Evolutionary conservation across 768 basidiomycete species (phyloP).

Genomic region (Termitomyces sp.): DNA sequence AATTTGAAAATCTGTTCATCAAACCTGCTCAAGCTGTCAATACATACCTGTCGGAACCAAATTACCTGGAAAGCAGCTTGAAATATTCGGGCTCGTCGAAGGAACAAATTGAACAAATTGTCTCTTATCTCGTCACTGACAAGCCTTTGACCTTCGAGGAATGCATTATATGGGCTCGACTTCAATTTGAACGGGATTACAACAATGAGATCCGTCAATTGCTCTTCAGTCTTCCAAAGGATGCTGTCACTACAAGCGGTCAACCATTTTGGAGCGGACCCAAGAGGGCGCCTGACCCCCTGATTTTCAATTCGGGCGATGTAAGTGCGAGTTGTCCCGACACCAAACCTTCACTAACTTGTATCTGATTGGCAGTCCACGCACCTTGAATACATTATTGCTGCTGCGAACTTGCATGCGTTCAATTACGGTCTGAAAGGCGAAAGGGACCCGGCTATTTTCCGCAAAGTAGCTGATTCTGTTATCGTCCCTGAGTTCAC

Average conservation of each 20-base stretch:
- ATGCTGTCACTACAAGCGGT: constrained; percentile 84
- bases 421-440: constrained; percentile 97
- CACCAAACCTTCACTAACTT: background rate
- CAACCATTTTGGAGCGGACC: constrained; percentile 99
- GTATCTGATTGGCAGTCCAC: constrained; percentile 45
- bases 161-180: constrained; percentile 93
- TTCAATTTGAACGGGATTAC: constrained; percentile 93
- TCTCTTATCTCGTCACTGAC: constrained; percentile 83
- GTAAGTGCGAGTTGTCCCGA: constrained; percentile 38
- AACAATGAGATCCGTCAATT: constrained; percentile 91
- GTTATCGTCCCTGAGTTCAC: constrained; percentile 88
- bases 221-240: constrained; percentile 90
- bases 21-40: constrained; percentile 94
- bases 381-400: constrained; percentile 84
- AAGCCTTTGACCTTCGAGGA: constrained; percentile 96
- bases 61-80: constrained; percentile 85
- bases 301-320: constrained; percentile 81
- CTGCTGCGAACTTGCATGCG: constrained; percentile 94
- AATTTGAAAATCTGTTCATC: constrained; percentile 90
- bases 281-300: constrained; percentile 91
- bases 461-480: constrained; percentile 79
- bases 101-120: constrained; percentile 84
- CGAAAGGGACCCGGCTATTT: constrained; percentile 69
- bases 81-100: constrained; percentile 90
- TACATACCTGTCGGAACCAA: constrained; percentile 93